Percentiles rank a stretch among this genome's conserved stretches.
phyloP scores from a whole-genome alignment of 2,329 filamentous ascomycete species.

The Fusarium sp. region DNA sequence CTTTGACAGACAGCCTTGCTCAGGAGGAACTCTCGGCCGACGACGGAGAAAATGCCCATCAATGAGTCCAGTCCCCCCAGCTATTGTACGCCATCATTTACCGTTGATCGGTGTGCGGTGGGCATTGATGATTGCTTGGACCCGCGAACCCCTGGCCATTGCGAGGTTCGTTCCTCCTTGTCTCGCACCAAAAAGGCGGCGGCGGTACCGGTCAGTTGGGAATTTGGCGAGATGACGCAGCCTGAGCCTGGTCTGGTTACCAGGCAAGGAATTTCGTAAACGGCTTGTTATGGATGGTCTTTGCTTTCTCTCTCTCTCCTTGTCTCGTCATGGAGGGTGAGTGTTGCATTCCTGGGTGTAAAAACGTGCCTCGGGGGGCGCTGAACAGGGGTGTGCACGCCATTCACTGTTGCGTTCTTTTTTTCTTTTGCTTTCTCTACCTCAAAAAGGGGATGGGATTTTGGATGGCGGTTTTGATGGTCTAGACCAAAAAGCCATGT shows the following conservation, averaged over 20 bases:
- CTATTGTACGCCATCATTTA: slow-evolving; percentile 12
- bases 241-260: background rate
- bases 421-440: background rate
- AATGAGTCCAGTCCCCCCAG: background rate
- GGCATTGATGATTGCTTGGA: background rate
- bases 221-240: slow-evolving; percentile 33
- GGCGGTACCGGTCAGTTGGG: slow-evolving; percentile 34
- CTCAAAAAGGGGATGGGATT: background rate
- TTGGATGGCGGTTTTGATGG: background rate
- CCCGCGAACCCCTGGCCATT: slow-evolving; percentile 7
- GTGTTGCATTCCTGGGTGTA: background rate
- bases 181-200: background rate
- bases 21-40: background rate
- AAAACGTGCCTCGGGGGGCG: background rate
- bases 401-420: background rate
- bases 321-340: background rate
- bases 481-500: background rate
- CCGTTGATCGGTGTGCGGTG: background rate
- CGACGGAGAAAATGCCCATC: background rate
- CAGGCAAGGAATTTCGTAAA: slow-evolving; percentile 19
- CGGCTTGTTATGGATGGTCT: background rate
- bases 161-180: background rate
- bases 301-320: background rate
- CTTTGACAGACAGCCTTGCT: background rate
- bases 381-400: slow-evolving; percentile 1